Evolutionary conservation across 1,284 basidiomycete species (phyloP).

Genomic region (Pterula multifida): DNA sequence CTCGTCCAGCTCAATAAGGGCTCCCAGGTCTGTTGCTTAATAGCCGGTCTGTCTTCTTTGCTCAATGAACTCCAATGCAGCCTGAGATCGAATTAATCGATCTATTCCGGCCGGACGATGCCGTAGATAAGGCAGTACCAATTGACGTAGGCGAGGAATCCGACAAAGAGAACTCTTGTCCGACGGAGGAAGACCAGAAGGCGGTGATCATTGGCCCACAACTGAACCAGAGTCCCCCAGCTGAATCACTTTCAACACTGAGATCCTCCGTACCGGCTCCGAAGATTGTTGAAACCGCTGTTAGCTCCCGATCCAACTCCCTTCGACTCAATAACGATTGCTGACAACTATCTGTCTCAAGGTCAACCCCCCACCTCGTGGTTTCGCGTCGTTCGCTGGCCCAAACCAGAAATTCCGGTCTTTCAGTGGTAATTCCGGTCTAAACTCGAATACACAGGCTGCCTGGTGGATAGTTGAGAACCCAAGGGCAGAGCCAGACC

Average conservation of each 20-base stretch:
- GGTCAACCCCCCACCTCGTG: conserved; percentile 10
- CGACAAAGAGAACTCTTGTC: neutral
- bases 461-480: neutral
- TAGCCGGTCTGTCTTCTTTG: neutral
- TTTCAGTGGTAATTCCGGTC: conserved; percentile 10
- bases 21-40: neutral
- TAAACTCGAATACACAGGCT: conserved; percentile 8
- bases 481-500: neutral
- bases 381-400: conserved; percentile 33
- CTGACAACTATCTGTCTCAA: neutral
- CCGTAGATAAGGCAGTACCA: neutral
- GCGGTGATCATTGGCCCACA: too few species aligned
- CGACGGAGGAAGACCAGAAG: too few species aligned
- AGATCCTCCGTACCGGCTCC: too few species aligned
- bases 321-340: too few species aligned
- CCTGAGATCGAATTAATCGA: neutral
- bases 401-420: conserved; percentile 28
- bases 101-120: neutral
- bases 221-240: too few species aligned
- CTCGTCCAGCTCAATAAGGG: neutral
- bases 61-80: neutral
- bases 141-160: neutral
- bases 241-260: too few species aligned
- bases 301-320: too few species aligned
- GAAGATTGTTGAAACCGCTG: too few species aligned